A percentile compares a stretch with the other conserved stretches of the same genome.
These are phyloP conservation scores for Aspergillus kassunensis DNA, from an alignment of 495 filamentous ascomycete species.

Conservation along the genomic window DNA sequence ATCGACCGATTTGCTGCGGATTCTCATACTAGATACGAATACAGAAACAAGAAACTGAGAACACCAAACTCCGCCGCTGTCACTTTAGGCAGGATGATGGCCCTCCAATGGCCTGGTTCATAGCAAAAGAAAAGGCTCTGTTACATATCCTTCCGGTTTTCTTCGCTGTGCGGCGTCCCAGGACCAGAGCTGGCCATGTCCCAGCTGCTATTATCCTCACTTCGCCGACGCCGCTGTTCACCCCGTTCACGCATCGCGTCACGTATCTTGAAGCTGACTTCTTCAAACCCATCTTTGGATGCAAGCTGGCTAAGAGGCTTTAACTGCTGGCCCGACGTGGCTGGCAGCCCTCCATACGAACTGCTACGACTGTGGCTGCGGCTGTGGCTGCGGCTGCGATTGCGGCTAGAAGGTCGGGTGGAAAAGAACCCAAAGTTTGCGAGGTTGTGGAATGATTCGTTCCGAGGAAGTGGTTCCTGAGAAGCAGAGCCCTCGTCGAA, in stretches of 20 bases:
- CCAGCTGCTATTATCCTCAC: constrained; percentile 48
- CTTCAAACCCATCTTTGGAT: constrained; percentile 66
- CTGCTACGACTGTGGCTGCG: constrained; percentile 68
- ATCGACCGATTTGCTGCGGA: neutral
- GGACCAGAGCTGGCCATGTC: constrained; percentile 44
- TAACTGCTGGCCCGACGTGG: constrained; percentile 59
- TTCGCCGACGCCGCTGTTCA: constrained; percentile 64
- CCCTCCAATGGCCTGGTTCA: constrained; percentile 2
- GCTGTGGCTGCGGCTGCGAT: constrained; percentile 58
- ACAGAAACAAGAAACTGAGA: constrained; percentile 2
- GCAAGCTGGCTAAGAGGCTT: constrained; percentile 71
- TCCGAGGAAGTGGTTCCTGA: constrained; percentile 64
- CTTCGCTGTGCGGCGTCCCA: constrained; percentile 43
- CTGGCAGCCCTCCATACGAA: constrained; percentile 53
- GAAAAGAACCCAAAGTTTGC: constrained; percentile 84
- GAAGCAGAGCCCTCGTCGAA: constrained; percentile 30
- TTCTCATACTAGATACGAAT: constrained; percentile 1
- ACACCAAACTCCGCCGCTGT: constrained; percentile 22
- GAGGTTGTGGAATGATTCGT: constrained; percentile 90
- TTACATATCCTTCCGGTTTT: constrained; percentile 41
- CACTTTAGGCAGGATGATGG: neutral
- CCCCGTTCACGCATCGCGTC: constrained; percentile 85
- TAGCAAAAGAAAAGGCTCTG: neutral
- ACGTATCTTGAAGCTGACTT: constrained; percentile 82
- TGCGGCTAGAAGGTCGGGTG: constrained; percentile 65